Evolutionary conservation across 1,284 basidiomycete species (phyloP).

Genomic region (Pyrrhoderma lamaoense): DNA sequence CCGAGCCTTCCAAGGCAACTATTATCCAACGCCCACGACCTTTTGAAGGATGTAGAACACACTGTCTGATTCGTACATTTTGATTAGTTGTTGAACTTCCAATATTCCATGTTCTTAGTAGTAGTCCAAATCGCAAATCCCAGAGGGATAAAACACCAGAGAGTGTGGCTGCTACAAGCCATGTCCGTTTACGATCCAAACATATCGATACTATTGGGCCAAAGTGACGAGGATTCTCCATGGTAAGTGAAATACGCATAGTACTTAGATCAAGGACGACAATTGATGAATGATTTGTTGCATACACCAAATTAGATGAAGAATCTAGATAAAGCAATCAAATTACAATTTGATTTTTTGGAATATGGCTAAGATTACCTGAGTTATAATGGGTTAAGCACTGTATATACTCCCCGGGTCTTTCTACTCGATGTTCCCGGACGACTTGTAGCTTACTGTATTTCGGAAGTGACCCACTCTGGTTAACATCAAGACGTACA

Average conservation of each 20-base stretch:
- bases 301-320: conserved; percentile 72
- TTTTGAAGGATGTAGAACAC: conserved; percentile 76
- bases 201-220: conserved; percentile 85
- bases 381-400: conserved; percentile 72
- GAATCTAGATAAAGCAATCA: conserved; percentile 38
- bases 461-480: conserved; percentile 62
- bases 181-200: conserved; percentile 73
- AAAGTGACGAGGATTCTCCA: conserved; percentile 80
- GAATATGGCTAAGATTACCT: conserved; percentile 35
- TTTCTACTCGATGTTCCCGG: conserved; percentile 64
- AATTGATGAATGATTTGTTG: conserved; percentile 77
- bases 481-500: conserved; percentile 69
- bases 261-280: conserved; percentile 80
- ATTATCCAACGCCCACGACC: conserved; percentile 87
- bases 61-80: conserved; percentile 57
- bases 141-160: conserved; percentile 81
- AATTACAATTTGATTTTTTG: conserved; percentile 24
- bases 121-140: conserved; percentile 92
- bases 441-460: conserved; percentile 74
- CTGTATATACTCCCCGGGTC: conserved; percentile 68
- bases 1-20: conserved; percentile 59
- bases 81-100: conserved; percentile 43
- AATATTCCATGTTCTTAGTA: conserved; percentile 81
- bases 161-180: conserved; percentile 85
- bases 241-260: conserved; percentile 68